Evolutionary conservation across 768 basidiomycete species (phyloP), one percentile per base, ranked within the genome.

Genomic region (Coprinopsis cinerea): DNA sequence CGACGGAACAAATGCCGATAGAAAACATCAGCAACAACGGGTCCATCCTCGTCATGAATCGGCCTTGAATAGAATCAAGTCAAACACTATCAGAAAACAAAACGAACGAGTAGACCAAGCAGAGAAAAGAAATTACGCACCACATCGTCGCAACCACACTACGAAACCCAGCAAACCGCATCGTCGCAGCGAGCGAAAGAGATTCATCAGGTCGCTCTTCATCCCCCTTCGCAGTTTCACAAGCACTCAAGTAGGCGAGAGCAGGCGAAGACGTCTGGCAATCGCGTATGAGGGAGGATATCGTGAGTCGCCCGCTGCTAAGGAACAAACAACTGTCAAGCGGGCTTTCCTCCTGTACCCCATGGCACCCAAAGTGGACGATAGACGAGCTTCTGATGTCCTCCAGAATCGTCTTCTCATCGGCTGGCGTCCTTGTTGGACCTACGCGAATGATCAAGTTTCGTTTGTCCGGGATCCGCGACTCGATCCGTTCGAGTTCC

Each of bases 111-210:
- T n/a, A n/a, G n/a, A n/a, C n/a, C n/a, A n/a, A n/a, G n/a, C n/a
- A n/a, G n/a, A n/a, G n/a, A n/a, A n/a, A 7, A 32, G 7, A 9
- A 9, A 32, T 9, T 2, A 15, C 24, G 5, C 26, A 64, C 73
- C 74, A 75, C 69, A 75, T 68, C 23, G 74, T 74, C 4, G 58
- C 73, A 18, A 75, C 55, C 2, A 73, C 69, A n/a, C 57, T 51
- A 1, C 53, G 45, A 45, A 53, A 64, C 17, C 63, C 64, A 26
- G 61, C 59, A 11, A 54, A 60, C 43, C 67, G 56, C 69, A 74
- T 66, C 2, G 68, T 67, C 4, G 72, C 70, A 0, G 70, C 65
- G 1, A 74, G 55, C 59, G 69, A 66, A 2, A 73, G 55, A 0
- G 59, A 43, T 48, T 60, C 50, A 4, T 63, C 62, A 13, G 62